Evolutionary conservation across 2,329 filamentous ascomycete genomes (phyloP).

Genomic region (Colletotrichum siamense): DNA sequence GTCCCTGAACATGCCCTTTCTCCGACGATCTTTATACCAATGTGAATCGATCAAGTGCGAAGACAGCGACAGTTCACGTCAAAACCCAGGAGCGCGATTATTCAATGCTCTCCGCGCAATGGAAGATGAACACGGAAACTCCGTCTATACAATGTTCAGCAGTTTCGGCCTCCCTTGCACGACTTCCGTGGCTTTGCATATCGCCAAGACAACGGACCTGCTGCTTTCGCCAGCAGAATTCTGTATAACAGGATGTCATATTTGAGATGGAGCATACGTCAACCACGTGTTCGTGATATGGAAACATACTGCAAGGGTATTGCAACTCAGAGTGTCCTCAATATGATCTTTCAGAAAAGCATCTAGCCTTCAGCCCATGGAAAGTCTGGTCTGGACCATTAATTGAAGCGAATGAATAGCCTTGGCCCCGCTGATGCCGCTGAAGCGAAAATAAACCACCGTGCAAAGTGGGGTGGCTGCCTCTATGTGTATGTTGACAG

Average conservation of each 20-base stretch:
- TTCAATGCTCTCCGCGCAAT: neutral
- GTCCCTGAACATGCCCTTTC: neutral
- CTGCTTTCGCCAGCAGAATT: neutral
- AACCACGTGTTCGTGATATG: neutral
- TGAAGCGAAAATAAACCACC: neutral
- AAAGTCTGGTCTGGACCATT: neutral
- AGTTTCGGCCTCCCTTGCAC: neutral
- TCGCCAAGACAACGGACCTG: neutral
- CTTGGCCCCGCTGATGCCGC: neutral
- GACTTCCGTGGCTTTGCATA: neutral
- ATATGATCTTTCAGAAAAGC: neutral
- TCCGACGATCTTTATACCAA: neutral
- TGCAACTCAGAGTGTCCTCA: neutral
- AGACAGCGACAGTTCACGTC: neutral
- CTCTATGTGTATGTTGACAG: neutral
- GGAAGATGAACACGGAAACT: neutral
- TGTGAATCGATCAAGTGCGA: neutral
- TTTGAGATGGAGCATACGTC: neutral
- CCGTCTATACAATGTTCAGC: neutral
- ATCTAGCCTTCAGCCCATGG: neutral
- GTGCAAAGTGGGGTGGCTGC: neutral
- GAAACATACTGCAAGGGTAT: neutral
- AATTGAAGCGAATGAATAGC: neutral
- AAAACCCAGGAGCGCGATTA: neutral
- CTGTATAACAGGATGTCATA: neutral